phyloP scores from a whole-genome alignment of 371 early-diverging fungal species.

The Rhizomucor miehei region DNA sequence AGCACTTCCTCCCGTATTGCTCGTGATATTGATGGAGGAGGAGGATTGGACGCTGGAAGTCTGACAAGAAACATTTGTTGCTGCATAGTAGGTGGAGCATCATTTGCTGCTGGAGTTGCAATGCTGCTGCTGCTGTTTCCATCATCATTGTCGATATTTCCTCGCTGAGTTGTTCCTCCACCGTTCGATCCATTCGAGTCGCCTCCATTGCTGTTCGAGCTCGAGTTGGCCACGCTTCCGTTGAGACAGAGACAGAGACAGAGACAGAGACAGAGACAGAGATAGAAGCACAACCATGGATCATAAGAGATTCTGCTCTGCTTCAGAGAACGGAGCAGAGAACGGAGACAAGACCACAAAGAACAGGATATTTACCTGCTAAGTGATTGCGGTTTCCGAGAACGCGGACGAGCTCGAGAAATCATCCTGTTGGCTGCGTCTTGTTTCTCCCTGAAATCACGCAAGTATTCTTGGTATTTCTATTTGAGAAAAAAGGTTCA shows the following conservation, averaged over 20 bases:
- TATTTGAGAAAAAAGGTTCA: background rate
- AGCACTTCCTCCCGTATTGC: too few relatives aligned
- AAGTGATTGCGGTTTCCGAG: constrained; percentile 20
- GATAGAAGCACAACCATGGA: background rate
- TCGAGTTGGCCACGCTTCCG: constrained; percentile 35
- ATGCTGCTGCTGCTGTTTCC: too few relatives aligned
- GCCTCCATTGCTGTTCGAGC: constrained; percentile 33
- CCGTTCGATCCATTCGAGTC: too few relatives aligned
- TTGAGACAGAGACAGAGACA: background rate
- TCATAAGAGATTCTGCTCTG: background rate
- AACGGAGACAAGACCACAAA: background rate
- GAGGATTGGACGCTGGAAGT: too few relatives aligned
- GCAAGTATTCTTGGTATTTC: constrained; percentile 42
- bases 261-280: background rate
- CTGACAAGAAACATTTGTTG: too few relatives aligned
- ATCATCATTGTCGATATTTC: too few relatives aligned
- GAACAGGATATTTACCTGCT: constrained; percentile 20
- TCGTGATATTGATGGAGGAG: too few relatives aligned
- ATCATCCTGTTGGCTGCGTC: constrained; percentile 25
- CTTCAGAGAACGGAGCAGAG: too few relatives aligned
- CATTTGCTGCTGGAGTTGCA: too few relatives aligned
- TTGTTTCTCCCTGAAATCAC: constrained; percentile 43
- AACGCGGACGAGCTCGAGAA: constrained; percentile 19
- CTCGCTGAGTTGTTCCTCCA: too few relatives aligned
- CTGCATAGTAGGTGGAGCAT: too few relatives aligned